phyloP scores from a whole-genome alignment of 2,329 filamentous ascomycete species.

The Leptographium lundbergii region DNA sequence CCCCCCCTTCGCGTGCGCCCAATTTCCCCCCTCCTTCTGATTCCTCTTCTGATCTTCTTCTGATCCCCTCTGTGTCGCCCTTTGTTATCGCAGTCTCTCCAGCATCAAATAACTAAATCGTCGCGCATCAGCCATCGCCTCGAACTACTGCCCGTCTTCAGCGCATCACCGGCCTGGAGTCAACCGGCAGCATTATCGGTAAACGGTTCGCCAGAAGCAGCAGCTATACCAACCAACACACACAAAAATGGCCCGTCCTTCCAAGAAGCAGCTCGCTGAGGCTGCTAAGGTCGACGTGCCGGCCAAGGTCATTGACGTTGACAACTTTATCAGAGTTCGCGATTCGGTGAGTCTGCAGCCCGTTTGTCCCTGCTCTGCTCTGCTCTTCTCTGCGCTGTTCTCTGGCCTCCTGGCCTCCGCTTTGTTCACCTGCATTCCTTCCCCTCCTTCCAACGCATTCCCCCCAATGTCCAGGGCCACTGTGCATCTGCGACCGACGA shows the following conservation, averaged over 20 bases:
- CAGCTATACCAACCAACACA: neutral
- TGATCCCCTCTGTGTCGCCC: constrained; percentile 2
- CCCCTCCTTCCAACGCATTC: neutral
- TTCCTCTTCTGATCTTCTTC: constrained; percentile 3
- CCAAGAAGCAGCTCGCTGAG: constrained; percentile 15
- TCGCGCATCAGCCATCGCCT: constrained; percentile 4
- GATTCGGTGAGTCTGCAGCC: constrained; percentile 54
- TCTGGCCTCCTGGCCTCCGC: neutral
- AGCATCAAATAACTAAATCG: constrained; percentile 5
- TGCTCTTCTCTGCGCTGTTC: neutral
- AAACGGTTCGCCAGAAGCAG: neutral
- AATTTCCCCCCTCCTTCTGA: neutral
- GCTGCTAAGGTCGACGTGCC: constrained; percentile 21
- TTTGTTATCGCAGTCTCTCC: neutral
- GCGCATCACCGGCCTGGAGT: constrained; percentile 1
- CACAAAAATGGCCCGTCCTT: constrained; percentile 16
- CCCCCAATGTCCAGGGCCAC: neutral
- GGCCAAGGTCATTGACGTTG: constrained; percentile 46
- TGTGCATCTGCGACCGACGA: neutral
- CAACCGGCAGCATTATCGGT: neutral
- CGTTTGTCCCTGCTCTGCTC: neutral
- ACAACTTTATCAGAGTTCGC: constrained; percentile 67
- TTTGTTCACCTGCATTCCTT: too few relatives aligned
- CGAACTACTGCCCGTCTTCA: neutral
- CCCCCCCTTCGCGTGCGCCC: constrained; percentile 8